A percentile compares a stretch with the other conserved stretches of the same genome.
Conservation (phyloP, 2,329 filamentous ascomycete species). For the Graphium sp. region DNA sequence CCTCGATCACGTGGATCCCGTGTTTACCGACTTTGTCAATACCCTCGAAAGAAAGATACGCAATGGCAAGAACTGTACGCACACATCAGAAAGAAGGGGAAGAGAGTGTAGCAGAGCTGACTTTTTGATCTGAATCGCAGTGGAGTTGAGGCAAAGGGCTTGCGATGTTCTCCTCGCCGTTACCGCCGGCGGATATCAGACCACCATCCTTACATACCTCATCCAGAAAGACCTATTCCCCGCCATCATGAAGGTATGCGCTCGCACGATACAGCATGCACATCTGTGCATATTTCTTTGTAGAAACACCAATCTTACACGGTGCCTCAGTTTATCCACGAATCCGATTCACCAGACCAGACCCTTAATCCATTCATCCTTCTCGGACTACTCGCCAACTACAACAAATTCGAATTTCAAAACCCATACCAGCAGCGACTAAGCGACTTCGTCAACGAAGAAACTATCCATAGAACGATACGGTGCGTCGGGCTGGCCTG, state of each 20-base stretch:
- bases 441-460: constrained; percentile 90
- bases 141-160: constrained; percentile 61
- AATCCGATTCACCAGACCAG: constrained; percentile 46
- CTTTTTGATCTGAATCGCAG: constrained; percentile 20
- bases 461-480: constrained; percentile 69
- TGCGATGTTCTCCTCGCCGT: constrained; percentile 69
- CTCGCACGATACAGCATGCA: constrained; percentile 4
- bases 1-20: constrained; percentile 69
- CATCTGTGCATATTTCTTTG: background rate
- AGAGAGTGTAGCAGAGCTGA: background rate
- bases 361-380: constrained; percentile 65
- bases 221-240: constrained; percentile 91
- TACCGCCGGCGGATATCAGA: constrained; percentile 88
- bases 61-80: constrained; percentile 53
- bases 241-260: constrained; percentile 71
- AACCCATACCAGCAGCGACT: constrained; percentile 88
- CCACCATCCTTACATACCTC: constrained; percentile 84
- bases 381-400: constrained; percentile 79
- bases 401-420: constrained; percentile 98
- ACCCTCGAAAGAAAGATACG: constrained; percentile 71
- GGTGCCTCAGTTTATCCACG: constrained; percentile 54
- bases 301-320: background rate
- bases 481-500: constrained; percentile 60
- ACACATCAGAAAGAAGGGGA: background rate
- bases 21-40: constrained; percentile 79